These are phyloP conservation scores for Ophiostoma sp. DNA, from an alignment of 2,329 filamentous ascomycete species.

Conservation along the genomic window DNA sequence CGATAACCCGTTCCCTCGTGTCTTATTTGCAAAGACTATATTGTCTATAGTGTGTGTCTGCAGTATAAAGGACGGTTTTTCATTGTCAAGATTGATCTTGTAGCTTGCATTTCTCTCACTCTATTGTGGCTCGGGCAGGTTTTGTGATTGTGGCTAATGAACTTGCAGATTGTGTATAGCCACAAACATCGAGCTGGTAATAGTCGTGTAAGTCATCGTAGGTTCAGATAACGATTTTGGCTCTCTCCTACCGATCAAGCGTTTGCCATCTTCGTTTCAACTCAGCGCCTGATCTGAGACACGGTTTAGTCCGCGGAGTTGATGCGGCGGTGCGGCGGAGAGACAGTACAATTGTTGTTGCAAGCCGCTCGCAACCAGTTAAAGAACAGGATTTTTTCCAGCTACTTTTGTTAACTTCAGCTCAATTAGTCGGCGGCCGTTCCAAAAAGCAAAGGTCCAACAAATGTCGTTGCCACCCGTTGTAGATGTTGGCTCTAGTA, in stretches of 20 bases:
- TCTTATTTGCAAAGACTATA: neutral
- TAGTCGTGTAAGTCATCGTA: neutral
- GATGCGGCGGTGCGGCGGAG: neutral
- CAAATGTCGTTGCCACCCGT: neutral
- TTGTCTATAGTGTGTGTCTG: neutral
- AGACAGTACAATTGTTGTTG: neutral
- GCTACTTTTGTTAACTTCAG: neutral
- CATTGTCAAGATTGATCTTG: neutral
- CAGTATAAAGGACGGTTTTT: neutral
- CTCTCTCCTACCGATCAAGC: neutral
- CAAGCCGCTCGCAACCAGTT: neutral
- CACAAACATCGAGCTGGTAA: neutral
- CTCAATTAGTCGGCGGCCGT: neutral
- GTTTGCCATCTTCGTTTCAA: neutral
- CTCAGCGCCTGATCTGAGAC: neutral
- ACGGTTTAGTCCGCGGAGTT: neutral
- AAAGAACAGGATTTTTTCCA: neutral
- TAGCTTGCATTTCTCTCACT: neutral
- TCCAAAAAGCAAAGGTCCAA: neutral
- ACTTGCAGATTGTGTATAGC: neutral
- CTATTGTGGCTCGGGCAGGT: neutral
- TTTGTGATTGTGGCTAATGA: neutral
- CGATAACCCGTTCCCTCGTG: neutral
- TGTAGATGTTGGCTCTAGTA: neutral
- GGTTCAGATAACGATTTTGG: neutral